Conservation (phyloP, 768 basidiomycete species). For the Calocera cornea region DNA sequence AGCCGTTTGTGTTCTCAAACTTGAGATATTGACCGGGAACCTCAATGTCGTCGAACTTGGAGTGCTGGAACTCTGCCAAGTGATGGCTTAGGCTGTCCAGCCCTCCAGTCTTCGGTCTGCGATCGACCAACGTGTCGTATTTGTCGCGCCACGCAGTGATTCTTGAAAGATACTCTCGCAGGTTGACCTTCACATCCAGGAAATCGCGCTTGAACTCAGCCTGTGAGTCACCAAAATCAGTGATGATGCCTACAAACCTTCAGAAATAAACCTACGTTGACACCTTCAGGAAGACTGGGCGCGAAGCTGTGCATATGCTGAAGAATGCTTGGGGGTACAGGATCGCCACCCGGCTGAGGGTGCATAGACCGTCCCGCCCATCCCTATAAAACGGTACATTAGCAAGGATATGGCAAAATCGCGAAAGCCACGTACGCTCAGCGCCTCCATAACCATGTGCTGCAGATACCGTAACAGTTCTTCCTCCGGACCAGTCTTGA, state of each 20-base stretch:
- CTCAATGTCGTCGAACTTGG: constrained; percentile 94
- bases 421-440: constrained; percentile 41
- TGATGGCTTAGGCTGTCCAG: constrained; percentile 82
- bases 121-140: constrained; percentile 73
- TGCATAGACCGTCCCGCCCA: constrained; percentile 1
- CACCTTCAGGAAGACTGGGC: constrained; percentile 12
- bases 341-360: not conserved
- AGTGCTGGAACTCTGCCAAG: constrained; percentile 93
- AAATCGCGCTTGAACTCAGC: constrained; percentile 88
- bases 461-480: constrained; percentile 82
- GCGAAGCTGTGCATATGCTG: constrained; percentile 4
- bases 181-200: constrained; percentile 56
- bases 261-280: constrained; percentile 18
- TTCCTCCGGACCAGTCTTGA: constrained; percentile 82
- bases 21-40: constrained; percentile 98
- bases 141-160: constrained; percentile 89
- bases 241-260: not conserved
- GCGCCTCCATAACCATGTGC: constrained; percentile 71
- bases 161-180: constrained; percentile 76
- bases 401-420: too few relatives aligned
- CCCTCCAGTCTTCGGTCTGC: constrained; percentile 68
- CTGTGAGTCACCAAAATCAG: constrained; percentile 27
- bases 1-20: constrained; percentile 86
- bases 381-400: not conserved
- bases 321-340: constrained; percentile 1